phyloP scores from a whole-genome alignment of 2,329 filamentous ascomycete genomes.

The Colletotrichum noveboracense region DNA sequence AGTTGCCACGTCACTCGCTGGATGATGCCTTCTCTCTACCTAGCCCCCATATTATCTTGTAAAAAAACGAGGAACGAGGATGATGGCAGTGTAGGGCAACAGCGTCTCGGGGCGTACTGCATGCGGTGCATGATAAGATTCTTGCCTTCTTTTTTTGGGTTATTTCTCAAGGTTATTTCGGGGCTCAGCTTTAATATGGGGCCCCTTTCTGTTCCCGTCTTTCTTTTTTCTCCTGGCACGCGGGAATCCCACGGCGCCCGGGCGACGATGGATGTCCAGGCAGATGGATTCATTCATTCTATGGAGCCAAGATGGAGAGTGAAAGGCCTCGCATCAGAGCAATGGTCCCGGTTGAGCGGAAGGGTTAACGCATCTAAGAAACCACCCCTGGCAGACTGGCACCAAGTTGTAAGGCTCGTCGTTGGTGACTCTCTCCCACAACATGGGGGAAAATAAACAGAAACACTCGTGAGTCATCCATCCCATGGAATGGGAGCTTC shows the following conservation, averaged over 20 bases:
- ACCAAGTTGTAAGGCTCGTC: not conserved
- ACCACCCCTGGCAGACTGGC: not conserved
- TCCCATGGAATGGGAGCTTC: not conserved
- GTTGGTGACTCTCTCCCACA: not conserved
- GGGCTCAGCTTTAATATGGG: not conserved
- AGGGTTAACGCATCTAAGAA: not conserved
- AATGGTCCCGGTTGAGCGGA: not conserved
- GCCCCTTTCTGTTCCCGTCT: not conserved
- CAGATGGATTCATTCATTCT: not conserved
- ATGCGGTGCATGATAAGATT: not conserved
- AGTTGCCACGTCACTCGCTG: not conserved
- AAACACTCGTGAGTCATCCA: conserved; percentile 16
- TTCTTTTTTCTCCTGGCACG: not conserved
- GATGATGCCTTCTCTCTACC: not conserved
- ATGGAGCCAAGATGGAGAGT: not conserved
- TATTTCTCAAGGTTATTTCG: not conserved
- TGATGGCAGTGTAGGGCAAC: not conserved
- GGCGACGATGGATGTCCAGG: conserved; percentile 11
- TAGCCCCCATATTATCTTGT: not conserved
- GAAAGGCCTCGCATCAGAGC: not conserved
- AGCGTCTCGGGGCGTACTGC: not conserved
- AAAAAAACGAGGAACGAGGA: not conserved
- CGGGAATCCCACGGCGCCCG: conserved; percentile 1
- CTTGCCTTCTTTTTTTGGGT: not conserved
- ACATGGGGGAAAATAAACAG: not conserved